Evolutionary conservation across 371 early-diverging fungal genomes (phyloP), one percentile per base, ranked within the genome.

Genomic region (Mortierella polycephala): DNA sequence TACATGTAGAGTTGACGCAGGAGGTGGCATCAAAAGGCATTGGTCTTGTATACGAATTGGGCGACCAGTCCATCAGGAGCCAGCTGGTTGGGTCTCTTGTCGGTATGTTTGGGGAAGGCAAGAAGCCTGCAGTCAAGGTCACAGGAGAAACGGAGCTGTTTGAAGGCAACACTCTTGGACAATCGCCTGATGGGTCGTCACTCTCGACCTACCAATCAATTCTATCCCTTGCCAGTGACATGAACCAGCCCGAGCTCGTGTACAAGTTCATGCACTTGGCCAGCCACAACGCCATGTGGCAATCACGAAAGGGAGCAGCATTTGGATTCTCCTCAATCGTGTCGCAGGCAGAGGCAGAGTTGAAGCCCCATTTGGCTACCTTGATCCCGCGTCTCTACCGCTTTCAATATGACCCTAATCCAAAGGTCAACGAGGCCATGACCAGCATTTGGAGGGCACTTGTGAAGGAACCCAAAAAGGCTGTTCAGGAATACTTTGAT

Each of bases 261-360:
- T 96, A 96, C 84, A 93, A 94, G 69, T 95, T 98, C 67, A 94
- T 98, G 94, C 91, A 92, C 49, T 85, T 98, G 16, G 98, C 98
- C 0, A 93, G 94, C 45, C 94, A 96, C 71, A 91, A 94, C 66
- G 93, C 94, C 13, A 87, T 94, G 84, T 95, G 96, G 96, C 91
- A 93, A 63, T 94, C 96, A 12, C 88, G 96, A n/a, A 87, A 93
- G 40, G 97, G 96, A 41, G 95, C 96, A 9, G 91, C 93, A 1
- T 93, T 95, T 81, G 96, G 96, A 14, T 94, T 96, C 64, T 89
- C 92, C 13, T 86, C 90, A 11, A 88, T 96, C 67, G 90, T 96
- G 57, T 85, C 90, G 0, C 82, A 91, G 30, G 95, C 98, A 0
- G 92, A 93, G 66, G 87, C 89, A 14, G 91, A 95, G 52, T 86